A percentile compares a stretch with the other conserved stretches of the same genome.
Evolutionary conservation across 495 filamentous ascomycete species (phyloP).

Genomic region (Aspergillus bertholletiae): DNA sequence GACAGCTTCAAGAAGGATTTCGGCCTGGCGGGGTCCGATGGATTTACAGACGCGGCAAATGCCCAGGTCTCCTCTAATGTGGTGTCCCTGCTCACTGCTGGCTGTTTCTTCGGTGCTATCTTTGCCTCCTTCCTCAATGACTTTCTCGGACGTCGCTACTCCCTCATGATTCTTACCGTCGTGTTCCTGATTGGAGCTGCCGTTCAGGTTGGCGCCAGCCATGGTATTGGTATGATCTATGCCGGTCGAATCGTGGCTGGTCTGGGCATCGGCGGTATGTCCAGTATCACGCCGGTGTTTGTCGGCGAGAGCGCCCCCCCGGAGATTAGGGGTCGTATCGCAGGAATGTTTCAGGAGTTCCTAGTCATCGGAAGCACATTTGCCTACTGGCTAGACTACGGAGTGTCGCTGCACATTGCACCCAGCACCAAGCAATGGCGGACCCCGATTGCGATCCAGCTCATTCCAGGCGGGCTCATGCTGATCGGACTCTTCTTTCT

Average conservation of each 20-base stretch:
- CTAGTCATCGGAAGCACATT: conserved; percentile 28
- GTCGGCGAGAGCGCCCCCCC: conserved; percentile 45
- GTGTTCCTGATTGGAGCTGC: conserved; percentile 65
- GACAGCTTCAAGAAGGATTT: conserved; percentile 55
- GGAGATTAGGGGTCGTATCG: conserved; percentile 41
- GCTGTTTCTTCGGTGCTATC: conserved; percentile 66
- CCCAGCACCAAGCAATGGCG: conserved; percentile 47
- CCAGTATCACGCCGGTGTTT: conserved; percentile 48
- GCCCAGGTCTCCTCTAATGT: conserved; percentile 51
- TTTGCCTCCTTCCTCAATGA: conserved; percentile 56
- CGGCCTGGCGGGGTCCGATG: conserved; percentile 25
- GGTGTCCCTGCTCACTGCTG: conserved; percentile 60
- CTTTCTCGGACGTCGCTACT: conserved; percentile 55
- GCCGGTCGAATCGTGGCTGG: conserved; percentile 41
- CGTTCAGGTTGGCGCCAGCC: conserved; percentile 50
- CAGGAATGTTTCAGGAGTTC: conserved; percentile 37
- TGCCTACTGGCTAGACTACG: conserved; percentile 52
- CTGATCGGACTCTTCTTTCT: conserved; percentile 48
- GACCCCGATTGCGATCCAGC: conserved; percentile 51
- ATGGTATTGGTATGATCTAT: conserved; percentile 33
- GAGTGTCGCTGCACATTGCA: conserved; percentile 41
- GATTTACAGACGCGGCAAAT: conserved; percentile 33
- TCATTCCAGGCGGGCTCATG: conserved; percentile 49
- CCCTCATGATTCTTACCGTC: conserved; percentile 50
- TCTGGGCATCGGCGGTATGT: conserved; percentile 42